phyloP scores from a whole-genome alignment of 2,329 filamentous ascomycete species.

The Huntiella moniliformis region DNA sequence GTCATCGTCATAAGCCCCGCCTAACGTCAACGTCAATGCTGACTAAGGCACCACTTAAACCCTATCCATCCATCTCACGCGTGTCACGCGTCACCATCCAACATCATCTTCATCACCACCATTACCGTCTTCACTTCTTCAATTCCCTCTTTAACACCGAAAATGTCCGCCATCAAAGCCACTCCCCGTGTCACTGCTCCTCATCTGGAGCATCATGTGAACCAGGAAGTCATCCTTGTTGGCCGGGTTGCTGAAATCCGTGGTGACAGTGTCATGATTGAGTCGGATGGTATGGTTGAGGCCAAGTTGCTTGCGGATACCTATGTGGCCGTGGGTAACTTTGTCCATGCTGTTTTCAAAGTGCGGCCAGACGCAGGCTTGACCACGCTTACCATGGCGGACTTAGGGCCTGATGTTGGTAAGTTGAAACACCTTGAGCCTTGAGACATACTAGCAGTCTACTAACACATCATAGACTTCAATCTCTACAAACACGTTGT shows the following conservation, averaged over 20 bases:
- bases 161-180: slow-evolving; percentile 39
- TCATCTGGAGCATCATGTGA: slow-evolving; percentile 60
- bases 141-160: background rate
- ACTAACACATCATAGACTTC: slow-evolving; percentile 40
- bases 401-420: slow-evolving; percentile 54
- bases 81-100: background rate
- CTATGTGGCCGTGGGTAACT: slow-evolving; percentile 50
- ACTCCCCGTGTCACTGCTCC: slow-evolving; percentile 67
- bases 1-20: no score
- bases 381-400: slow-evolving; percentile 48
- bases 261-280: slow-evolving; percentile 62
- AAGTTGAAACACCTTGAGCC: slow-evolving; percentile 19
- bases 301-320: slow-evolving; percentile 50
- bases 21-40: no score
- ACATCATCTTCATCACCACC: background rate
- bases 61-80: background rate
- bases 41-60: background rate
- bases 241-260: slow-evolving; percentile 70
- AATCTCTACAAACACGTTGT: slow-evolving; percentile 50
- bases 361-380: slow-evolving; percentile 55
- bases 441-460: background rate
- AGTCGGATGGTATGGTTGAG: slow-evolving; percentile 60
- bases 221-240: slow-evolving; percentile 61
- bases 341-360: slow-evolving; percentile 62
- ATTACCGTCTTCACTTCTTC: background rate